Percentiles rank a stretch among this genome's conserved stretches.
These are phyloP conservation scores for Neurospora africana DNA, from an alignment of 495 filamentous ascomycete genomes.

Conservation along the genomic window DNA sequence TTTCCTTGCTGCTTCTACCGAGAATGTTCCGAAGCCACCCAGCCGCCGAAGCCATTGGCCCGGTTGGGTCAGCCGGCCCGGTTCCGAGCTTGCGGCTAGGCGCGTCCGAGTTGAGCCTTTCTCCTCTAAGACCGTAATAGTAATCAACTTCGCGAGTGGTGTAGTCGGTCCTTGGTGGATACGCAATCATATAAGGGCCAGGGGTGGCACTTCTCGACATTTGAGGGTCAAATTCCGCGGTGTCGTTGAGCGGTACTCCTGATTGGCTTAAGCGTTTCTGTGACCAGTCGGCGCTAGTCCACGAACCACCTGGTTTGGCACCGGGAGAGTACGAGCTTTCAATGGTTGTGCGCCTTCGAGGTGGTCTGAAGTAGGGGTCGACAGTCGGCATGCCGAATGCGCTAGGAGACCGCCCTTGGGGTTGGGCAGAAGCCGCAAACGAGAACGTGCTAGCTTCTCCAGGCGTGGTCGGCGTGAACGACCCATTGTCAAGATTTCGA, in stretches of 20 bases:
- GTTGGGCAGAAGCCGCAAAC: slow-evolving; percentile 45
- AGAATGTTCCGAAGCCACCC: slow-evolving; percentile 79
- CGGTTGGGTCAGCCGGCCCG: slow-evolving; percentile 88
- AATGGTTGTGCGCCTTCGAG: slow-evolving; percentile 51
- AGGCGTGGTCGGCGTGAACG: slow-evolving; percentile 58
- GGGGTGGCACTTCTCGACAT: slow-evolving; percentile 32
- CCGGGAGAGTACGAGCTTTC: slow-evolving; percentile 38
- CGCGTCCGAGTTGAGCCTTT: slow-evolving; percentile 68
- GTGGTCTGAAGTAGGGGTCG: slow-evolving; percentile 79
- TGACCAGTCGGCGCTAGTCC: slow-evolving; percentile 41
- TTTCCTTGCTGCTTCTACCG: slow-evolving; percentile 75
- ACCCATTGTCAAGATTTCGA: slow-evolving; percentile 29
- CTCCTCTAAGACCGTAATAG: slow-evolving; percentile 84
- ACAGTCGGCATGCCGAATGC: slow-evolving; percentile 39
- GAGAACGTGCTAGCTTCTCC: slow-evolving; percentile 60
- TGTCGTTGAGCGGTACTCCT: slow-evolving; percentile 18
- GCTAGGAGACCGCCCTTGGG: slow-evolving; percentile 27
- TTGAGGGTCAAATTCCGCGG: slow-evolving; percentile 29
- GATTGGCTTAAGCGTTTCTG: slow-evolving; percentile 34
- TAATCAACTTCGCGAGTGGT: slow-evolving; percentile 88
- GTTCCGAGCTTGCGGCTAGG: slow-evolving; percentile 80
- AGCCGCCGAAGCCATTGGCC: slow-evolving; percentile 74
- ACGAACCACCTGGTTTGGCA: slow-evolving; percentile 31
- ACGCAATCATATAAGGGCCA: slow-evolving; percentile 22
- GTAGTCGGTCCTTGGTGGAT: slow-evolving; percentile 61